A percentile compares a stretch with the other conserved stretches of the same genome.
Evolutionary conservation across 768 basidiomycete genomes (phyloP).

Genomic region (Cubamyces lactineus): DNA sequence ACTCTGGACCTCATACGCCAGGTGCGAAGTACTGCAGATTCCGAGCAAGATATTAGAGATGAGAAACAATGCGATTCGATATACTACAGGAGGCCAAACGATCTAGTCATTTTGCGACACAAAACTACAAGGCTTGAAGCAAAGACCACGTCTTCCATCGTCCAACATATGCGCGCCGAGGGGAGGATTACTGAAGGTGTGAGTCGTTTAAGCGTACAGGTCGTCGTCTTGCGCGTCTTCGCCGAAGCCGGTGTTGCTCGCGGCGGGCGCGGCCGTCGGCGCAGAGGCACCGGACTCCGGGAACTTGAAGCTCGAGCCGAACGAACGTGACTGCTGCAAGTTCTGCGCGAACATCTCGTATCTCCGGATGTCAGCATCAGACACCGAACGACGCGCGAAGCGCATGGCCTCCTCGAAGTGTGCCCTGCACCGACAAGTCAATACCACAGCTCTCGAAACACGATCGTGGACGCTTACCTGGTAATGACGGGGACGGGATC

Average conservation of each 20-base stretch:
- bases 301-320: slow-evolving; percentile 98
- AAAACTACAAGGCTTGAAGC: slow-evolving; percentile 17
- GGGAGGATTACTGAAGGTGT: neutral
- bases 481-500: slow-evolving; percentile 93
- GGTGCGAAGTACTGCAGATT: neutral
- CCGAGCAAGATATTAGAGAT: neutral
- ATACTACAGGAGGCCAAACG: slow-evolving; percentile 23
- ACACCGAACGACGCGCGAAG: slow-evolving; percentile 95
- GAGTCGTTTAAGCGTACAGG: slow-evolving; percentile 68
- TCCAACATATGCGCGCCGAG: slow-evolving; percentile 2
- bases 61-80: slow-evolving; percentile 19
- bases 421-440: slow-evolving; percentile 48
- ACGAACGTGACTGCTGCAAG: slow-evolving; percentile 87
- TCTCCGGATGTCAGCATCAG: slow-evolving; percentile 93
- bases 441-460: slow-evolving; percentile 12
- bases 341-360: slow-evolving; percentile 98
- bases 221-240: slow-evolving; percentile 91
- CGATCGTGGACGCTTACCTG: slow-evolving; percentile 44
- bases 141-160: slow-evolving; percentile 13
- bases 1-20: too few species aligned
- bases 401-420: slow-evolving; percentile 99
- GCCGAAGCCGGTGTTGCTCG: slow-evolving; percentile 75
- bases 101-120: slow-evolving; percentile 26
- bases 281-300: slow-evolving; percentile 64
- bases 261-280: slow-evolving; percentile 41